These are phyloP conservation scores for Candolleomyces aberdarensis DNA, from an alignment of 768 basidiomycete species.

Conservation along the genomic window DNA sequence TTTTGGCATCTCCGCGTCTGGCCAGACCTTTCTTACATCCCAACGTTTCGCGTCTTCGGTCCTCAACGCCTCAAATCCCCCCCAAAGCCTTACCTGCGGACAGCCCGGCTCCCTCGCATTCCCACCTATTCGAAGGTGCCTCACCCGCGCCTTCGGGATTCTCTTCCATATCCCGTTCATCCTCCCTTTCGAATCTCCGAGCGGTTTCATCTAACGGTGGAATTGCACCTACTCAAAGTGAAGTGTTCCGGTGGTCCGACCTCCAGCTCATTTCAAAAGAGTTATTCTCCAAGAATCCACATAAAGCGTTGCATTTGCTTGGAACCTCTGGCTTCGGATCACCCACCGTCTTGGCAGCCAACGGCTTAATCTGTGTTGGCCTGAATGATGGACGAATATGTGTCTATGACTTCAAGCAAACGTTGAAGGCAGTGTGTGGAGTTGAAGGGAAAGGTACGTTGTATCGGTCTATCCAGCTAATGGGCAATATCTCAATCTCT, in stretches of 20 bases:
- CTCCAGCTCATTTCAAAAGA: constrained; percentile 57
- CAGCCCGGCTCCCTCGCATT: constrained; percentile 40
- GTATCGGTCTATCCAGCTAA: background rate
- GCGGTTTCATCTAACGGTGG: constrained; percentile 18
- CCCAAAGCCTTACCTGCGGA: constrained; percentile 22
- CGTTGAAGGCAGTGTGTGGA: constrained; percentile 76
- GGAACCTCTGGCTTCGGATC: constrained; percentile 55
- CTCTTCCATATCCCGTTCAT: constrained; percentile 66
- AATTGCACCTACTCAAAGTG: constrained; percentile 19
- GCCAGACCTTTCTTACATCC: constrained; percentile 66
- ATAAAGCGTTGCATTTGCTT: constrained; percentile 61
- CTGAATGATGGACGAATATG: constrained; percentile 74
- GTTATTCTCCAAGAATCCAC: constrained; percentile 49
- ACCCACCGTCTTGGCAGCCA: constrained; percentile 81
- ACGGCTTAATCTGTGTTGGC: constrained; percentile 88
- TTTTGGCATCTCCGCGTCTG: constrained; percentile 33
- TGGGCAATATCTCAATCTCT: constrained; percentile 13
- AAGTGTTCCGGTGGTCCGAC: constrained; percentile 76
- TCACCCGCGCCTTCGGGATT: constrained; percentile 64
- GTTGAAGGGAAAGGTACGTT: constrained; percentile 57
- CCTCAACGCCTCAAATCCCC: constrained; percentile 45
- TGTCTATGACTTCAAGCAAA: constrained; percentile 91
- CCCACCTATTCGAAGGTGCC: constrained; percentile 38
- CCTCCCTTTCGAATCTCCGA: constrained; percentile 54
- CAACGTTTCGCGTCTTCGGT: constrained; percentile 77